These are phyloP conservation scores for Trichomonas tenax DNA, from an alignment of 208 protist genomes.

Conservation along the genomic window DNA sequence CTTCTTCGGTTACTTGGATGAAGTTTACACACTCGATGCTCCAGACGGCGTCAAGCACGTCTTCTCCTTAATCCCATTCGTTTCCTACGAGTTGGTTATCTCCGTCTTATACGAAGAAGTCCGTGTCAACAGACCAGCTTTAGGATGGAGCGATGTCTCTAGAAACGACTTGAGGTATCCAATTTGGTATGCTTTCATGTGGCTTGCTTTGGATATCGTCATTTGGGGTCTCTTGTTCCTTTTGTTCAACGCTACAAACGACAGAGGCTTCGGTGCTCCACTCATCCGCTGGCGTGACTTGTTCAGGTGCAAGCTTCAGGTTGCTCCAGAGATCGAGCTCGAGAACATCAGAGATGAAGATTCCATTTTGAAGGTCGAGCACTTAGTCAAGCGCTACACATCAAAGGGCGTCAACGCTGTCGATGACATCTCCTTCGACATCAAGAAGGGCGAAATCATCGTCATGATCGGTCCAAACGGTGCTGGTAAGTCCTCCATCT, in stretches of 20 bases:
- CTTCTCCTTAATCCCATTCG: background rate
- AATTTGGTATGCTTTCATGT: background rate
- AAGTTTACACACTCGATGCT: background rate
- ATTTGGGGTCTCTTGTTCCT: background rate
- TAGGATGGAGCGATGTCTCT: background rate
- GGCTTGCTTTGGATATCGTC: background rate
- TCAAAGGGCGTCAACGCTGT: background rate
- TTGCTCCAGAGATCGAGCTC: background rate
- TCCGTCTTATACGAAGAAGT: background rate
- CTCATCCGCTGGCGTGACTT: background rate
- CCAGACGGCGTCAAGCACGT: background rate
- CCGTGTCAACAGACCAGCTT: background rate
- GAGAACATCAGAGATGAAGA: background rate
- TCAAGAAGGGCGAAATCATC: conserved; percentile 7
- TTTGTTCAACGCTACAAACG: background rate
- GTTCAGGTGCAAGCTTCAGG: background rate
- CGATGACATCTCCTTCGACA: background rate
- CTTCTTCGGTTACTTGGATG: background rate
- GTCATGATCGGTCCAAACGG: background rate
- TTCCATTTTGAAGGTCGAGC: background rate
- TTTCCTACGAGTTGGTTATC: background rate
- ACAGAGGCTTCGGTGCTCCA: background rate
- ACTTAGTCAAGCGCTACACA: background rate
- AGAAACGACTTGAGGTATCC: background rate
- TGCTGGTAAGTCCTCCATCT: background rate